phyloP scores from a whole-genome alignment of 106 monocot species.

The Platanthera zijinensis region DNA sequence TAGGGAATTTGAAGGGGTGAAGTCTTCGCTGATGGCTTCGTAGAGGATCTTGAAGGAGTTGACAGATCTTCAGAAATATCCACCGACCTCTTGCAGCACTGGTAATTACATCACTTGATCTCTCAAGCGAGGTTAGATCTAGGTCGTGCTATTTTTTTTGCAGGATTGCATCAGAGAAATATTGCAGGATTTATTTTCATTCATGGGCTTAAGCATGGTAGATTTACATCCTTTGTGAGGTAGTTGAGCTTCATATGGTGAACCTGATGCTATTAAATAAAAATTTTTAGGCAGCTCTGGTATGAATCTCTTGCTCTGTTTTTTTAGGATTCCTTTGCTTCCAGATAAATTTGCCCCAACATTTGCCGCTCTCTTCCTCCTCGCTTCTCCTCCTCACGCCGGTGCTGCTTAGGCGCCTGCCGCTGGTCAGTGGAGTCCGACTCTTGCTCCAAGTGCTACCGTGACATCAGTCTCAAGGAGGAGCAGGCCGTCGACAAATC shows the following conservation, averaged over 20 bases:
- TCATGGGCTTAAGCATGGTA: not conserved
- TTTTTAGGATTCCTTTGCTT: too few relatives aligned
- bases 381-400: too few relatives aligned
- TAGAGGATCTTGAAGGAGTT: conserved; percentile 30
- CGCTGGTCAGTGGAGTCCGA: too few relatives aligned
- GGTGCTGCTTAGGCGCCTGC: too few relatives aligned
- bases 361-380: too few relatives aligned
- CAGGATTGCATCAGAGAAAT: not conserved
- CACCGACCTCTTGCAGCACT: conserved; percentile 33
- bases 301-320: too few relatives aligned
- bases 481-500: too few relatives aligned
- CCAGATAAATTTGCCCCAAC: too few relatives aligned
- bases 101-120: conserved; percentile 6
- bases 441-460: too few relatives aligned
- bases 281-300: too few relatives aligned
- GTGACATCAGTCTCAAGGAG: too few relatives aligned
- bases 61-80: conserved; percentile 34
- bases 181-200: not conserved
- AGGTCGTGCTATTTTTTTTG: not conserved
- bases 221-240: not conserved
- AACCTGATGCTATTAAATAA: not conserved
- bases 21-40: conserved; percentile 17
- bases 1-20: not conserved
- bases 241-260: not conserved
- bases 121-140: not conserved